phyloP scores from a whole-genome alignment of 768 basidiomycete genomes.

The Russula earlei region DNA sequence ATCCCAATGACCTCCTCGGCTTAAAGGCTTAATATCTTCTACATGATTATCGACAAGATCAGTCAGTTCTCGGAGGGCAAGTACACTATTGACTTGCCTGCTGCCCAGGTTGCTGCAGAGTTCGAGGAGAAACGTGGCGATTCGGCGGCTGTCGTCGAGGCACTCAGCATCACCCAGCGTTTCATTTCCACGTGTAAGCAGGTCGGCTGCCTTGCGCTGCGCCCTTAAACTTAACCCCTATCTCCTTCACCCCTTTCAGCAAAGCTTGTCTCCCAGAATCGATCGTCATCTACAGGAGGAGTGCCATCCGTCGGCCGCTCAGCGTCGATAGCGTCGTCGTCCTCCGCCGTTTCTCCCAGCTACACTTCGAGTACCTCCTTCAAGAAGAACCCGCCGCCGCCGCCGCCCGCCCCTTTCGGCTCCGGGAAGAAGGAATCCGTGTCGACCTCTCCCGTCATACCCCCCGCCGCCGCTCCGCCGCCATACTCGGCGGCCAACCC shows the following conservation, averaged over 20 bases:
- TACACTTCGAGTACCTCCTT: constrained; percentile 4
- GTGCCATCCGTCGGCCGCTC: constrained; percentile 4
- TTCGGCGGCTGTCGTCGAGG: constrained; percentile 68
- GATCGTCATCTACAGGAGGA: constrained; percentile 20
- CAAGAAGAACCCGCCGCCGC: constrained; percentile 22
- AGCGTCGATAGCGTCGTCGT: constrained; percentile 18
- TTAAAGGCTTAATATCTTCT: constrained; percentile 81
- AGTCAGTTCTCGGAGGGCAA: constrained; percentile 74
- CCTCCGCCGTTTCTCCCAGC: constrained; percentile 21
- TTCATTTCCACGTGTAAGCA: constrained; percentile 76
- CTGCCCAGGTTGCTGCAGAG: constrained; percentile 60
- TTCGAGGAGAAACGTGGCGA: constrained; percentile 83
- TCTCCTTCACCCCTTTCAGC: constrained; percentile 31
- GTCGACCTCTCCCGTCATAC: constrained; percentile 21
- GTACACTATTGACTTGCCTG: constrained; percentile 56
- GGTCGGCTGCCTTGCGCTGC: background rate
- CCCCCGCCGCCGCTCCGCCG: constrained; percentile 29
- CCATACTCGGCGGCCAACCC: constrained; percentile 25
- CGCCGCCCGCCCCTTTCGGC: constrained; percentile 27
- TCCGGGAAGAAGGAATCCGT: constrained; percentile 41
- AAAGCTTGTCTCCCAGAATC: constrained; percentile 54
- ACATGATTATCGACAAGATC: constrained; percentile 90
- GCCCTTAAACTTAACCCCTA: background rate
- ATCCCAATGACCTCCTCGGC: background rate
- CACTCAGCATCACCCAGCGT: constrained; percentile 72